These are phyloP conservation scores for Lactuca saligna DNA, from an alignment of 129 eudicot genomes.

Conservation along the genomic window DNA sequence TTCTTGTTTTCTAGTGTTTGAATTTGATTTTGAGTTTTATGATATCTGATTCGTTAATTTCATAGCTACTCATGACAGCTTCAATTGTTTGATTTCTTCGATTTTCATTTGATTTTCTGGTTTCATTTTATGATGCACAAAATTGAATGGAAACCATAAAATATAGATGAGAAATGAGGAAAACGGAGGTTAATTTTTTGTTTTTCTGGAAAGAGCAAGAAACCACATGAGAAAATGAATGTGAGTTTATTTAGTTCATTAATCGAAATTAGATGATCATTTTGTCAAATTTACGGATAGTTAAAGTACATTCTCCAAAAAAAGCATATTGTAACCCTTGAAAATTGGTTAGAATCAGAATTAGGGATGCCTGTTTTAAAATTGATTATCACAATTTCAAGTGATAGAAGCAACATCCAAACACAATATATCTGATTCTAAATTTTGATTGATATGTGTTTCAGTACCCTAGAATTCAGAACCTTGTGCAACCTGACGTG, in stretches of 20 bases:
- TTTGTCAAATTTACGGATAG: neutral
- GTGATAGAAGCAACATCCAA: neutral
- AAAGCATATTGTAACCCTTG: neutral
- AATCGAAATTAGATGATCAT: neutral
- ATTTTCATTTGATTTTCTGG: neutral
- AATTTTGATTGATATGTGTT: slow-evolving; percentile 27
- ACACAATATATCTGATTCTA: neutral
- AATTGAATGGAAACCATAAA: neutral
- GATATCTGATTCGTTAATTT: slow-evolving; percentile 6
- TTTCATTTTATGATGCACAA: neutral
- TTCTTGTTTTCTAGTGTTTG: neutral
- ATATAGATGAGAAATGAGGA: neutral
- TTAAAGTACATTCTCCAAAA: neutral
- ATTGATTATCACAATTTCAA: neutral
- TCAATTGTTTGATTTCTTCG: neutral
- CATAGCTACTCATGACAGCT: slow-evolving; percentile 5
- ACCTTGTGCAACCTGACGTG: slow-evolving; percentile 33
- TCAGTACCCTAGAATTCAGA: slow-evolving; percentile 51
- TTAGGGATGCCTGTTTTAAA: no score
- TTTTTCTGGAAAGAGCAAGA: neutral
- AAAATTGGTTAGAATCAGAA: no score
- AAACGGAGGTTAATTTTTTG: neutral
- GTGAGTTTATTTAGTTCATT: neutral
- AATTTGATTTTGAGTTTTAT: slow-evolving; percentile 2
- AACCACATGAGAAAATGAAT: neutral